Evolutionary conservation across 2,329 filamentous ascomycete species (phyloP), one percentile per base, ranked within the genome.

Genomic region (Fusarium camptoceras): DNA sequence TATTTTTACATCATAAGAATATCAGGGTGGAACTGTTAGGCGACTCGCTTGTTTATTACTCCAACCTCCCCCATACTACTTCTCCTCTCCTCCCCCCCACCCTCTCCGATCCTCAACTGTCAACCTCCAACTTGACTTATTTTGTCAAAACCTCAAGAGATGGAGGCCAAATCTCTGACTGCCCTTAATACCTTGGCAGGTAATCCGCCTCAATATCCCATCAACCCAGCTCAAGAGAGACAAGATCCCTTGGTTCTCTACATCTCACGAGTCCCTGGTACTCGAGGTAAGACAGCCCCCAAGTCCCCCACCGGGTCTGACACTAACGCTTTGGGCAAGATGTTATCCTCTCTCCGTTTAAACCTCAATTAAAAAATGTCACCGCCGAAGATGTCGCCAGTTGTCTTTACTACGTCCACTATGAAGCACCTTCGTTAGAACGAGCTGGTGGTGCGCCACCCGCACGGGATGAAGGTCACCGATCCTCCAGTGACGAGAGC

Each of bases 211-310:
- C 87, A 90, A 74, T 96, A 97, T 78, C 93, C 94, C 51, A 87
- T 91, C 75, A 93, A 93, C 76, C 92, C 93, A 8, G 88, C 89
- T 5, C 89, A 91, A 72, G 83, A 87, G 73, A 87, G 84, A 68
- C 87, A 91, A 68, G 89, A 93, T 51, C 89, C 93, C 6, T 80
- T 98, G 53, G 89, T 91, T 4, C 87, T 99, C 42, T 99, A 99
- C 81, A 97, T 99, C 71, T 94, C 95, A 37, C 86, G 95, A 71
- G 95, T 99, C 1, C 96, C 96, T 2, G 95, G 95, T 24, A 97
- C 92, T 68, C 89, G 90, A 90, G 93, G 94, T 94, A 84, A 71
- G 82, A 78, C 30, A 67, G 16, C 44, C 64, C 51, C 42, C 41
- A 50, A 31, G 30, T 16, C 22, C 43, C 43, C 64, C 54, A 60